These are phyloP conservation scores for Marchantia paleacea DNA, from an alignment of 225 moss, liverwort and hornwort species.

Conservation along the genomic window DNA sequence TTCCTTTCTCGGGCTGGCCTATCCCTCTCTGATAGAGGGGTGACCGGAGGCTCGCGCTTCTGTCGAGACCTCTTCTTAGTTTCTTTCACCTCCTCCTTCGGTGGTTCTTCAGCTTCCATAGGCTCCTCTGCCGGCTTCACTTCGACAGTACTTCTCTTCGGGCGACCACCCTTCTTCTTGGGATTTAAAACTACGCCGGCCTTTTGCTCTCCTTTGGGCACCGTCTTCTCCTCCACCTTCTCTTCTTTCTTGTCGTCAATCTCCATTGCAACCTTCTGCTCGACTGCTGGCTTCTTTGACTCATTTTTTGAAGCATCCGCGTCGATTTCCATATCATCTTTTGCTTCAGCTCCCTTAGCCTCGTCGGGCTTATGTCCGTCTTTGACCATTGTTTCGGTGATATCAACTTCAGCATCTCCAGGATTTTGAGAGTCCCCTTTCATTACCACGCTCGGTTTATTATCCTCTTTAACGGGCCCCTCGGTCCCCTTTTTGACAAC, in stretches of 20 bases:
- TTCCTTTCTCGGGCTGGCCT: constrained; percentile 80
- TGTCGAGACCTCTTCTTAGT: constrained; percentile 47
- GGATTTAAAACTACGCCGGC: constrained; percentile 27
- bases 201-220: constrained; percentile 26
- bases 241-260: constrained; percentile 34
- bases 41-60: constrained; percentile 26
- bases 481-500: constrained; percentile 6
- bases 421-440: not conserved
- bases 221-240: constrained; percentile 7
- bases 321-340: constrained; percentile 12
- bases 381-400: not conserved
- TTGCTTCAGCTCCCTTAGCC: constrained; percentile 3
- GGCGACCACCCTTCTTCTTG: constrained; percentile 43
- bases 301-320: constrained; percentile 18
- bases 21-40: constrained; percentile 51
- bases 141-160: constrained; percentile 24
- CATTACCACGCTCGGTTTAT: not conserved
- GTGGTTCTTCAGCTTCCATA: constrained; percentile 32
- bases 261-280: constrained; percentile 38
- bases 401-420: not conserved
- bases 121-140: constrained; percentile 20
- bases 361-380: not conserved
- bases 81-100: constrained; percentile 21
- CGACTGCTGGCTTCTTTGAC: constrained; percentile 1
- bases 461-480: not conserved